Evolutionary conservation across 2,329 filamentous ascomycete genomes (phyloP).

Genomic region (Aureobasidium sp.): DNA sequence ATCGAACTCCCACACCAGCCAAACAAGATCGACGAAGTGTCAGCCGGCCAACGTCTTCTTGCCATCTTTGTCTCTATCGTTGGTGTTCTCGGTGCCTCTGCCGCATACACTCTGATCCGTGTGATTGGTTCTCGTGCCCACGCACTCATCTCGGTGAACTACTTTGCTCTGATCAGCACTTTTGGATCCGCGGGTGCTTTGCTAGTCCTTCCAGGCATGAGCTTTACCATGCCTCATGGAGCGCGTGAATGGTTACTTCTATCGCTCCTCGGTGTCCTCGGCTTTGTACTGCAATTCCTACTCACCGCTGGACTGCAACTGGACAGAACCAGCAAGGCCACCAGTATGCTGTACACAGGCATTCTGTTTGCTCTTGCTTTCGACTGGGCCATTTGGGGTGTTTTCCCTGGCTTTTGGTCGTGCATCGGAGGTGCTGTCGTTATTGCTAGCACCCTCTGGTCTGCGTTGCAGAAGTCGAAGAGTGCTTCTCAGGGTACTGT

Average conservation of each 20-base stretch:
- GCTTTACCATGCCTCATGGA: background rate
- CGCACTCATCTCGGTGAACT: slow-evolving; percentile 6
- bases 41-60: background rate
- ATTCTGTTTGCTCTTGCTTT: slow-evolving; percentile 6
- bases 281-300: slow-evolving; percentile 4
- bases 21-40: background rate
- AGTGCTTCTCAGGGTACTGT: background rate
- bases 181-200: background rate
- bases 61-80: slow-evolving; percentile 5
- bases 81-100: slow-evolving; percentile 1
- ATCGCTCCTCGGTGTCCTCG: background rate
- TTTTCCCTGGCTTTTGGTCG: background rate
- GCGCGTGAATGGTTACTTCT: background rate
- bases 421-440: slow-evolving; percentile 4
- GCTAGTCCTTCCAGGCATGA: background rate
- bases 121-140: slow-evolving; percentile 2
- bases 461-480: slow-evolving; percentile 1
- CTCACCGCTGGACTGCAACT: slow-evolving; percentile 4
- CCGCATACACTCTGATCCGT: slow-evolving; percentile 1
- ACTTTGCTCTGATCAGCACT: slow-evolving; percentile 3
- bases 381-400: slow-evolving; percentile 4
- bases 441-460: slow-evolving; percentile 7
- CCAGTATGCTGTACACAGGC: slow-evolving; percentile 6
- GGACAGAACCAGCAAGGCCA: slow-evolving; percentile 3
- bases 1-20: background rate